Conservation (phyloP, 176 grass and related monocot genomes). For the Chloris gayana region DNA sequence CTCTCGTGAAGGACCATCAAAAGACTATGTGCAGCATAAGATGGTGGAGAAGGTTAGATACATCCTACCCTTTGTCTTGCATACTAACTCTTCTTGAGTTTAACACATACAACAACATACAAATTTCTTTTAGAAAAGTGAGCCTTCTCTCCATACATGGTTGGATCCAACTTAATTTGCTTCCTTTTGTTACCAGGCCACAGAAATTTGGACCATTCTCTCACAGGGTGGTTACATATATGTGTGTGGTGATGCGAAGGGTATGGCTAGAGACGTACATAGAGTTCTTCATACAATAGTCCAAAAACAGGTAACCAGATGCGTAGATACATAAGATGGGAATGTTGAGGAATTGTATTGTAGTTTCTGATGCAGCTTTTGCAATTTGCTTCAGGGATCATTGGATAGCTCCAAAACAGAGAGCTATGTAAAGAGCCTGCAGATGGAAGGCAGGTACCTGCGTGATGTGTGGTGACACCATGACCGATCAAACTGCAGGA, state of each 20-base stretch:
- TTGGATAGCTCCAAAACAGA: conserved; percentile 89
- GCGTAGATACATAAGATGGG: too few species aligned
- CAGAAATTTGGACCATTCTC: conserved; percentile 73
- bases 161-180: conserved; percentile 24
- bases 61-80: neutral
- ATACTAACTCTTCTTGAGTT: neutral
- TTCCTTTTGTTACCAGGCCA: conserved; percentile 51
- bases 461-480: conserved; percentile 85
- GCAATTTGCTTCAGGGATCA: conserved; percentile 56
- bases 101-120: too few species aligned
- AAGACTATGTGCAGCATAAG: conserved; percentile 99
- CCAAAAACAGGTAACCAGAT: conserved; percentile 69
- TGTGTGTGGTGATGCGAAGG: conserved; percentile 95
- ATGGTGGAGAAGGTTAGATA: conserved; percentile 75
- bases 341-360: neutral
- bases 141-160: neutral
- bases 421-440: conserved; percentile 80
- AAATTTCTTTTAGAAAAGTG: neutral
- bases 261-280: conserved; percentile 95
- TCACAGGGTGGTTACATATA: conserved; percentile 85
- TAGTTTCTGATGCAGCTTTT: neutral
- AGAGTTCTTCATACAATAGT: conserved; percentile 84
- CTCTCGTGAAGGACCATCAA: conserved; percentile 76
- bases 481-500: neutral
- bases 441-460: conserved; percentile 89